Percentiles rank a stretch among this genome's conserved stretches.
Evolutionary conservation across 2,329 filamentous ascomycete species (phyloP).

Genomic region (Cordyceps cicadae): DNA sequence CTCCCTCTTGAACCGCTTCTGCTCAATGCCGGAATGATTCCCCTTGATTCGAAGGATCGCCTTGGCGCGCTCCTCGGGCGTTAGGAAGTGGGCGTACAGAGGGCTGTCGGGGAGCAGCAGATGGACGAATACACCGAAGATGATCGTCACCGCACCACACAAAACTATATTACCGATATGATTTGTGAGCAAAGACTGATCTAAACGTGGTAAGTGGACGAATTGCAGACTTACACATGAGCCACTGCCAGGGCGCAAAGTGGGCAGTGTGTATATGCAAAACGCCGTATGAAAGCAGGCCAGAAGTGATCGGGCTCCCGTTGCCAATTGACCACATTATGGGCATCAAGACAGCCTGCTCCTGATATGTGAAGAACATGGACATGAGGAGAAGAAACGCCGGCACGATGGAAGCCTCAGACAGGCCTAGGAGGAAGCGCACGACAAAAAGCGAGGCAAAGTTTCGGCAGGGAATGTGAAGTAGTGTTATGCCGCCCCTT

Average conservation of each 20-base stretch:
- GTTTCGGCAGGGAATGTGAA: constrained; percentile 22
- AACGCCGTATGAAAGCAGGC: constrained; percentile 23
- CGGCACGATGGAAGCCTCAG: constrained; percentile 20
- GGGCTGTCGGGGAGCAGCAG: constrained; percentile 12
- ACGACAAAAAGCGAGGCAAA: constrained; percentile 22
- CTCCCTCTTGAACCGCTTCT: constrained; percentile 26
- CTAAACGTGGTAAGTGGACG: neutral
- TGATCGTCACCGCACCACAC: constrained; percentile 14
- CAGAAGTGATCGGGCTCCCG: constrained; percentile 24
- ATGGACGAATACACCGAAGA: constrained; percentile 15
- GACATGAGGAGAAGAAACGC: constrained; percentile 20
- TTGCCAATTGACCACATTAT: constrained; percentile 33
- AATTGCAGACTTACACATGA: constrained; percentile 24
- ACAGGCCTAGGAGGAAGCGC: constrained; percentile 21
- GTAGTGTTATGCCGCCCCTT: constrained; percentile 22
- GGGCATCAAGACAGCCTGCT: constrained; percentile 26
- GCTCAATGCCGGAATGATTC: constrained; percentile 26
- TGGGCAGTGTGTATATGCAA: constrained; percentile 25
- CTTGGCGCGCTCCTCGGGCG: constrained; percentile 19
- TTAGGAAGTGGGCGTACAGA: constrained; percentile 18
- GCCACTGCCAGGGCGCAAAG: constrained; percentile 32
- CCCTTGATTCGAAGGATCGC: constrained; percentile 24
- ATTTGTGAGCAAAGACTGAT: neutral
- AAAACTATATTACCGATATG: constrained; percentile 11
- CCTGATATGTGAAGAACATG: constrained; percentile 29